Evolutionary conservation across 2,329 filamentous ascomycete species (phyloP), one percentile per base, ranked within the genome.

Genomic region (Paracoccidioides lutzii): DNA sequence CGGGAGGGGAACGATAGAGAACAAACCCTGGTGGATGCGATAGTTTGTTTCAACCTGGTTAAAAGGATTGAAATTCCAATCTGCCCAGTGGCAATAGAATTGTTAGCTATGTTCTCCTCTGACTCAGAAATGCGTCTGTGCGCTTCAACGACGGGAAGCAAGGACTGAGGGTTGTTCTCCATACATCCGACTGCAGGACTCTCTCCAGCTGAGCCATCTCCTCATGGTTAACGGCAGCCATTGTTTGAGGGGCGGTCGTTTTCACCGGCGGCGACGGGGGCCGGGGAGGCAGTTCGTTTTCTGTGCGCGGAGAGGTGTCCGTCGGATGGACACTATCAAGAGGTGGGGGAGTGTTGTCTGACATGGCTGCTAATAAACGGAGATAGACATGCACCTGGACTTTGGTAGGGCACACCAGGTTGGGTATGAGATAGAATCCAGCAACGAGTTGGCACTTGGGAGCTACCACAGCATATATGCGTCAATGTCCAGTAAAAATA

Each of bases 31-130:
- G 81, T 80, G 56, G 81, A 84, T 54, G 80, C 78, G 61, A 84
- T 79, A 68, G 81, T 84, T 65, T 84, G 81, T 69, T 84, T 85
- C 59, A 85, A 70, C 42, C 82, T 77, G 62, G 75, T 78, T 55
- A 85, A 71, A 54, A 85, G 75, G 6, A 81, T 83, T 57, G 73
- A 78, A 55, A 84, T 75, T 54, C 82, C 82, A 62, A 84, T 81
- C 77, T 80, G 28, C 10, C 7, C 42, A 12, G 33, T 7, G 33
- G 32, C 53, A 28, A 45, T 15, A 46, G n/a, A 37, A 42, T 55
- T 30, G 33, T 42, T 14, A 40, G 44, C 42, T 51, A 43, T 43
- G 22, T 3, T 32, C 37, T n/a, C 12, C 28, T n/a, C 15, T 14
- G 3, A n/a, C 5, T 38, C 38, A 53, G n/a, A 35, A 22, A 3